Evolutionary conservation across 768 basidiomycete genomes (phyloP).

Genomic region (Coprinellus micaceus): DNA sequence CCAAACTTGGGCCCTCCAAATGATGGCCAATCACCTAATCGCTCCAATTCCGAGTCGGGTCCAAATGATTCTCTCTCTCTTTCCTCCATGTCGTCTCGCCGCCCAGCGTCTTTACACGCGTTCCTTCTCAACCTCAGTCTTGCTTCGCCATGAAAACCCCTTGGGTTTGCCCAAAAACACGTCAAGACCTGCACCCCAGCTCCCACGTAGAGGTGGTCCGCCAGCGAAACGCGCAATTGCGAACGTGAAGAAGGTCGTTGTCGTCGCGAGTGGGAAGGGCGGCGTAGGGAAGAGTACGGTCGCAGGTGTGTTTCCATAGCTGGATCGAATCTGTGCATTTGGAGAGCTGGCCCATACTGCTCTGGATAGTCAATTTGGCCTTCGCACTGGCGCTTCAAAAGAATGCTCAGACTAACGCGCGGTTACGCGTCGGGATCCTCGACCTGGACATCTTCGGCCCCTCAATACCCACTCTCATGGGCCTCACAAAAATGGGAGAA

Average conservation of each 20-base stretch:
- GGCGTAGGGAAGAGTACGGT: conserved; percentile 95
- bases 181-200: conserved; percentile 37
- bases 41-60: neutral
- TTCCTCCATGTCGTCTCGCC: neutral
- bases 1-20: too few species aligned
- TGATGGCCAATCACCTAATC: too few species aligned
- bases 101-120: neutral
- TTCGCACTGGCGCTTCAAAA: conserved; percentile 59
- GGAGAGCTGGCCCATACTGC: neutral
- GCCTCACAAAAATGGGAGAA: conserved; percentile 73
- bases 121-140: neutral
- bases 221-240: conserved; percentile 56
- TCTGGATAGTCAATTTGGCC: conserved; percentile 69
- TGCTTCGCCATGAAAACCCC: conserved; percentile 3
- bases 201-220: conserved; percentile 55
- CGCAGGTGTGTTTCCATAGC: conserved; percentile 53
- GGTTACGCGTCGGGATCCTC: conserved; percentile 75
- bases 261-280: conserved; percentile 90
- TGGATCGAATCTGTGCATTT: neutral
- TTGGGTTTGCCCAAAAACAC: conserved; percentile 28
- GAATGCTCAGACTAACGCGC: conserved; percentile 28
- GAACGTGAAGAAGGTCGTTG: conserved; percentile 76
- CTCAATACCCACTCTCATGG: conserved; percentile 90
- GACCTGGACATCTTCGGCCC: conserved; percentile 97
- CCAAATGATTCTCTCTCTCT: neutral